A percentile compares a stretch with the other conserved stretches of the same genome.
phyloP scores from a whole-genome alignment of 768 basidiomycete species.

The Paxillus involutus region DNA sequence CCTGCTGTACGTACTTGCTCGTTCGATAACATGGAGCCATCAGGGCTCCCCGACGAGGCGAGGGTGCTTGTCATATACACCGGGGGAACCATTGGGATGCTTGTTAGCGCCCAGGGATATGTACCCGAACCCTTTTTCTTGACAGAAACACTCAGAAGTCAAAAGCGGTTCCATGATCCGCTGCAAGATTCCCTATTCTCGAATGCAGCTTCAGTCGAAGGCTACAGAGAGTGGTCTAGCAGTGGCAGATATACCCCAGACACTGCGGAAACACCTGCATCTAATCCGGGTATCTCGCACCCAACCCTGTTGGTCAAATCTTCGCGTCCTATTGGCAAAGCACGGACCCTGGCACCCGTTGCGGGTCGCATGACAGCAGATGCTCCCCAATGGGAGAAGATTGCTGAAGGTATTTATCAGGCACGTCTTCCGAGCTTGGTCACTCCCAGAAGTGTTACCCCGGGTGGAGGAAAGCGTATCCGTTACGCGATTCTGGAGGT shows the following conservation, averaged over 20 bases:
- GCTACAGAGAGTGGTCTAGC: conserved; percentile 74
- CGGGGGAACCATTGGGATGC: conserved; percentile 89
- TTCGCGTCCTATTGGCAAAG: conserved; percentile 60
- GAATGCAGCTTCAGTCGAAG: conserved; percentile 73
- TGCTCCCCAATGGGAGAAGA: conserved; percentile 40
- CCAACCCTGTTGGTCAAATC: conserved; percentile 63
- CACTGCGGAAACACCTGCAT: conserved; percentile 8
- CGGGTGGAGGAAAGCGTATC: conserved; percentile 67
- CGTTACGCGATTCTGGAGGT: conserved; percentile 87
- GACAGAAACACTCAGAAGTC: conserved; percentile 78
- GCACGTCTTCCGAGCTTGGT: conserved; percentile 73
- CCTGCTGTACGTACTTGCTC: no score
- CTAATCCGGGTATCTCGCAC: conserved; percentile 20
- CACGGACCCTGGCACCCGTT: conserved; percentile 36
- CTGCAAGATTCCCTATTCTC: conserved; percentile 84
- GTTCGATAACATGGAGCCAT: conserved; percentile 44
- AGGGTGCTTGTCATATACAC: conserved; percentile 88
- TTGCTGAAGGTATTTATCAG: conserved; percentile 69
- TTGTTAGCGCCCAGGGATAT: conserved; percentile 72
- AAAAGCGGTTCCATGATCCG: conserved; percentile 91
- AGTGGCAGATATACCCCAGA: conserved; percentile 58
- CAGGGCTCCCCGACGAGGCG: conserved; percentile 61
- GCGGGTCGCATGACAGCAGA: conserved; percentile 24
- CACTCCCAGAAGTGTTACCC: conserved; percentile 68
- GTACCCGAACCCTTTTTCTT: conserved; percentile 87